Conservation (phyloP, 345 rosid species). For the Psidium guajava region DNA sequence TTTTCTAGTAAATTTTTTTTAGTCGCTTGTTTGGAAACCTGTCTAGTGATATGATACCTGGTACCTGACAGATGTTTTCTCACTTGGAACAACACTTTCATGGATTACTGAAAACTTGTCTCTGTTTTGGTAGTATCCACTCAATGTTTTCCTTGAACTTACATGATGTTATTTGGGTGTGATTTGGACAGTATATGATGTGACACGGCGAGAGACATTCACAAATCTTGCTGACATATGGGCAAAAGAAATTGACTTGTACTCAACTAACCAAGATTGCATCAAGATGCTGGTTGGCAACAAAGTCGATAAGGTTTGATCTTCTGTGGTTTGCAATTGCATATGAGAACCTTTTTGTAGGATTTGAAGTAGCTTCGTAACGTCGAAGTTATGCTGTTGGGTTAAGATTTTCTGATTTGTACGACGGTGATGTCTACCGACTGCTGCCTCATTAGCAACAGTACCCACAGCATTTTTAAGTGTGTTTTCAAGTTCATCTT, state of each 20-base stretch:
- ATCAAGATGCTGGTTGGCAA: slow-evolving; percentile 97
- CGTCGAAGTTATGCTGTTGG: not conserved
- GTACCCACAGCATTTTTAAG: not conserved
- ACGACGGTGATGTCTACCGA: not conserved
- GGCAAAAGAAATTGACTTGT: slow-evolving; percentile 92
- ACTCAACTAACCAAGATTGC: slow-evolving; percentile 88
- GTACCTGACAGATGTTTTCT: not conserved
- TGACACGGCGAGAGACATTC: slow-evolving; percentile 86
- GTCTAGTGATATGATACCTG: not conserved
- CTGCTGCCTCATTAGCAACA: not conserved
- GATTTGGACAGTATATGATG: slow-evolving; percentile 61
- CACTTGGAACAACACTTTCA: not conserved
- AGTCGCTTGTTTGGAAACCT: not conserved
- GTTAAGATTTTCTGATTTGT: not conserved
- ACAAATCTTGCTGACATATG: slow-evolving; percentile 81
- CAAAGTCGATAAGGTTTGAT: slow-evolving; percentile 77
- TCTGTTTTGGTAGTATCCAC: not conserved
- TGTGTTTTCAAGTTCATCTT: not conserved
- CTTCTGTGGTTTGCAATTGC: not conserved
- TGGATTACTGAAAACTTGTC: not conserved
- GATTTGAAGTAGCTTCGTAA: not conserved
- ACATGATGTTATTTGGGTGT: not conserved
- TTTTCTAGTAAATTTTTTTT: not conserved
- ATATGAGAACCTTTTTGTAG: not conserved
- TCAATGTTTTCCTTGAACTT: not conserved